Base-by-base conservation (phyloP, 805 yeast genomes). In the Spathaspora arborariae region DNA sequence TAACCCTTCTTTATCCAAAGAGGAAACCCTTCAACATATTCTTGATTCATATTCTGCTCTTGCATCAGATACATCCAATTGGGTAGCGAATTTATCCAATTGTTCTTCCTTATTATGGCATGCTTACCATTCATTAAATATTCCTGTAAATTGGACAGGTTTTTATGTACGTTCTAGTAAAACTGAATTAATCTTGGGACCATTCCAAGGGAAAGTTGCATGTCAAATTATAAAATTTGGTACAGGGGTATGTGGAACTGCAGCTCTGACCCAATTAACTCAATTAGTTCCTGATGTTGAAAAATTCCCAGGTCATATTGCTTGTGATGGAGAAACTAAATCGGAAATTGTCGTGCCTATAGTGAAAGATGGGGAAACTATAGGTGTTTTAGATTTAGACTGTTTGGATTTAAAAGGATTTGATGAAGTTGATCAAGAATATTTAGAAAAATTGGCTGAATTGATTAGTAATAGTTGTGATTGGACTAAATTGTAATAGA, bases 181-280 rank as follows among this genome's bases (percentile, higher is more conserved):
- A 1, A 41, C 61, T 1, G 81, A 76, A 56, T 70, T 94, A 44
- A 74, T 88, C 19, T 70, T 92, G 34, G 99, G 95, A 0, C 99
- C 99, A 11, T 92, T 92, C 64, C 96, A 88, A 64, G 99, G 99
- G 4, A 89, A 89, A 63, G 97, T 92, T 2, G 98, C 98, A 0
- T 92, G 99, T 58, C 98, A 94, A 64, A 68, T 69, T 21, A 94
- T 92, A 48, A 59, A 69, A 46, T 69, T 85, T 44, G 97, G 96
- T 4, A 75, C 68, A 48, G 99, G 99, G 11, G 98, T 92, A 0
- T 94, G 98, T 68, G 98, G 99, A 4, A 69, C 79, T 1, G 96
- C 96, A 1, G 96, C 96, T 0, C 50, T 59, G 0, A 52, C 70
- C 0, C 64, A 65, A 46, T 45, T 62, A 39, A 85, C 96, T 1